phyloP scores from a whole-genome alignment of 305 asterid species.

The Stenogyne calaminthoides region DNA sequence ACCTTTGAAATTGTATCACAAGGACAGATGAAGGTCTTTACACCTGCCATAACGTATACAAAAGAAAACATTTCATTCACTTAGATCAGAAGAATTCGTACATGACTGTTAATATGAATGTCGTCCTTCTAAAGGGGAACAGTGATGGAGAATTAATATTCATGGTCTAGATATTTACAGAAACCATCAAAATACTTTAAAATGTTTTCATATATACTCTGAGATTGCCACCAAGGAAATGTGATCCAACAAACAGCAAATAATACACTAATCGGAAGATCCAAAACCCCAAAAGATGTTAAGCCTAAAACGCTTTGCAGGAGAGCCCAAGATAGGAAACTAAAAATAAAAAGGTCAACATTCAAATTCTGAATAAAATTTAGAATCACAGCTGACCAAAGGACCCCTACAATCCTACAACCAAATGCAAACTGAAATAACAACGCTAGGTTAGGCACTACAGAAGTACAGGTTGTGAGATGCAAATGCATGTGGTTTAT shows the following conservation, averaged over 20 bases:
- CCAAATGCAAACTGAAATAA: not conserved
- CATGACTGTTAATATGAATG: not conserved
- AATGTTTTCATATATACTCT: not conserved
- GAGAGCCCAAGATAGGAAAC: not conserved
- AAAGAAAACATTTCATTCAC: not conserved
- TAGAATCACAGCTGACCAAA: not conserved
- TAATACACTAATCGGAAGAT: not conserved
- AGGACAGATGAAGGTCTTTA: slow-evolving; percentile 60
- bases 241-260: not conserved
- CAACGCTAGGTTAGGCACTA: not conserved
- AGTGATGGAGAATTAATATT: not conserved
- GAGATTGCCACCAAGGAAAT: not conserved
- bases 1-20: slow-evolving; percentile 66
- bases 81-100: not conserved
- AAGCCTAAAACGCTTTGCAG: not conserved
- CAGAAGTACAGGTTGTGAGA: not conserved
- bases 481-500: not conserved
- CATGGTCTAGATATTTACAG: too few relatives aligned
- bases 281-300: not conserved
- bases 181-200: too few relatives aligned
- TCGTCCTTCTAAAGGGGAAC: not conserved
- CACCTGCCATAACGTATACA: slow-evolving; percentile 40
- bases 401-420: not conserved
- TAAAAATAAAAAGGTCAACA: not conserved
- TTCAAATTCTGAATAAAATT: not conserved